Base-by-base conservation (phyloP, 345 rosid genomes). In the Toxicodendron radicans region DNA sequence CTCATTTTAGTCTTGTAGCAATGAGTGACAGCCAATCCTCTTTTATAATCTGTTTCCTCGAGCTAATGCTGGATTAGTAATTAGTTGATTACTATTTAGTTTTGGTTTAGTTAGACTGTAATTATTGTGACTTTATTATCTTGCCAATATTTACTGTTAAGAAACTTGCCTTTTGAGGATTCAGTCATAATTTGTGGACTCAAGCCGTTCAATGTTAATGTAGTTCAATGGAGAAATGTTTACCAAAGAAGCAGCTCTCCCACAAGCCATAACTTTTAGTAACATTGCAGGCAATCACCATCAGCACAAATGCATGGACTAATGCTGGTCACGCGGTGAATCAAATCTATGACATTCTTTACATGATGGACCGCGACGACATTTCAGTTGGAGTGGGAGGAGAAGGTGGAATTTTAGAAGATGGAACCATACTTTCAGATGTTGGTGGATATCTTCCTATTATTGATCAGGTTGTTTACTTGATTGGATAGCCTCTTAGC, bases 401-500 rank as follows among this genome's bases (percentile, higher is more conserved):
- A 2, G 97, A 95, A 46, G 99, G 97, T 69, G 95, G 91, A 18
- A 84, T 95, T n/a, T 80, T 78, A 5, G 83, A 79, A 27, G 83
- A 91, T 60, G 94, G 99, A 12, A 85, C 92, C 73, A 80, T 92
- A 38, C 87, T 82, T 23, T 81, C 92, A 1, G 59, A 89, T 84
- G 97, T 94, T 61, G 98, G 97, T 75, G 98, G 98, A 53, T 92
- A 88, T 83, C 89, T 89, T n/a, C 97, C 98, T 14, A 75, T 94
- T 4, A 88, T 92, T n/a, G 97, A 94, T 48, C 98, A 94, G 90
- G 97, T 51, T 51, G 54, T 14, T 51, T 51, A 51, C 54, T 14
- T 16, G 7, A 14, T 7, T 20, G 32, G 61, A 10, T 24, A 56
- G 2, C 23, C 20, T 56, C 20, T 56, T 56, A 27, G 21, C 20